These are phyloP conservation scores for Fusarium dimerum DNA, from an alignment of 2,329 filamentous ascomycete species.

Conservation along the genomic window DNA sequence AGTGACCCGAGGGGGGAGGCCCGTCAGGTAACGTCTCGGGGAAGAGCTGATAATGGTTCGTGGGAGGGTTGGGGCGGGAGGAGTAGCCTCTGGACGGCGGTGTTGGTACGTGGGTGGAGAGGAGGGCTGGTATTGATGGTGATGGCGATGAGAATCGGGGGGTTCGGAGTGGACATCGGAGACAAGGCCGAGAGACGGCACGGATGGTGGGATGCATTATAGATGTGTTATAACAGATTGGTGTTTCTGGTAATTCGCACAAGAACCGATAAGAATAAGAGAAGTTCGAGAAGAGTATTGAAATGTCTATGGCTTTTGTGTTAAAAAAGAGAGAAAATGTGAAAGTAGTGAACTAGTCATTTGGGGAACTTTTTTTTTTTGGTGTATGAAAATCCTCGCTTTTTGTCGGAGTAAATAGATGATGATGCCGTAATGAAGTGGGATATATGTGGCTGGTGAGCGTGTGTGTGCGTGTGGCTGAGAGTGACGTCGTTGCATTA, in stretches of 20 bases:
- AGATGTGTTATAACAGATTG: background rate
- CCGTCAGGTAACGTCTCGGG: conserved; percentile 74
- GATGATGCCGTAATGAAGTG: background rate
- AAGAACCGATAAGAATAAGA: too few species aligned
- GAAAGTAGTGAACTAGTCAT: background rate
- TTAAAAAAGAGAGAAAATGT: background rate
- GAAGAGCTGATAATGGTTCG: conserved; percentile 85
- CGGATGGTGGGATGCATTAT: conserved; percentile 31
- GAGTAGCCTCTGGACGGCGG: conserved; percentile 5
- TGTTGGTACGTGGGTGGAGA: conserved; percentile 12
- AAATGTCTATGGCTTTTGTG: background rate
- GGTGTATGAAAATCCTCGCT: background rate
- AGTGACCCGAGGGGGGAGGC: conserved; percentile 75
- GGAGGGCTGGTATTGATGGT: conserved; percentile 12
- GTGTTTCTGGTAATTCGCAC: too few species aligned
- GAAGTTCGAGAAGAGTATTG: background rate
- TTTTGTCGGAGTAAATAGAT: background rate
- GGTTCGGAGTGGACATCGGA: conserved; percentile 34
- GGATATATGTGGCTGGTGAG: background rate
- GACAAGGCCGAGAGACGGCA: conserved; percentile 36
- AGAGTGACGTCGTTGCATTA: background rate
- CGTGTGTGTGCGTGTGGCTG: background rate
- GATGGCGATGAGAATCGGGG: conserved; percentile 26
- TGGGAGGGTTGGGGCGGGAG: conserved; percentile 18
- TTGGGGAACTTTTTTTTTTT: background rate